Evolutionary conservation across 2,329 filamentous ascomycete genomes (phyloP), one percentile per base, ranked within the genome.

Genomic region (Colletotrichum sp.): DNA sequence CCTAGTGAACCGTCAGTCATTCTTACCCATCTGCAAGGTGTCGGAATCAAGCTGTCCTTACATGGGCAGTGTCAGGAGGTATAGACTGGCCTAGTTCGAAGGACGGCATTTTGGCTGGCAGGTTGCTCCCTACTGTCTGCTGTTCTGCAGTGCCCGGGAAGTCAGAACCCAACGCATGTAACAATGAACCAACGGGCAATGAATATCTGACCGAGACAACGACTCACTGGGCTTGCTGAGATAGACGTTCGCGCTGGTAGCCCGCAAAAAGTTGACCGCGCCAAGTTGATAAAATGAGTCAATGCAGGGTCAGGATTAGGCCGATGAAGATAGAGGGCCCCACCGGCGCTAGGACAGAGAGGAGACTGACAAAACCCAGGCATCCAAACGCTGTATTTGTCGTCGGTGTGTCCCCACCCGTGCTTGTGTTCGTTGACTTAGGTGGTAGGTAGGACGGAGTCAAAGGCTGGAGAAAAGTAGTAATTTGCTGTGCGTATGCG

Each of bases 61-160:
- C 94, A 88, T 96, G 95, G 74, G 93, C 91, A 72, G 94, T 96
- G 82, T 96, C 92, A 52, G 93, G 90, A 72, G 95, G 95, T 76
- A 96, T 95, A 7, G 94, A 91, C 81, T 94, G 92, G 80, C 94
- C 94, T 48, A 95, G 81, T 26, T 86, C 86, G 75, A 91, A 86
- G 34, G 81, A 80, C n/a, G 87, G 84, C 89, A 91, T 91, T 30
- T 68, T 80, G 62, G 34, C 36, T 28, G 59, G 7, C 6, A 39
- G 2, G 18, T 64, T 30, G 48, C 22, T 60, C 16, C 26, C n/a
- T 66, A 10, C 5, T 32, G 28, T 18, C 57, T 62, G 18, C 26
- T n/a, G 8, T 32, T 30, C 26, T 24, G 24, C 59, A n/a, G 30
- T n/a, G 13, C n/a, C 30, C 24, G 52, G 44, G n/a, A 7, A 22